A percentile compares a stretch with the other conserved stretches of the same genome.
These are phyloP conservation scores for Heracleum sosnowskyi DNA, from an alignment of 129 eudicot species.

Conservation along the genomic window DNA sequence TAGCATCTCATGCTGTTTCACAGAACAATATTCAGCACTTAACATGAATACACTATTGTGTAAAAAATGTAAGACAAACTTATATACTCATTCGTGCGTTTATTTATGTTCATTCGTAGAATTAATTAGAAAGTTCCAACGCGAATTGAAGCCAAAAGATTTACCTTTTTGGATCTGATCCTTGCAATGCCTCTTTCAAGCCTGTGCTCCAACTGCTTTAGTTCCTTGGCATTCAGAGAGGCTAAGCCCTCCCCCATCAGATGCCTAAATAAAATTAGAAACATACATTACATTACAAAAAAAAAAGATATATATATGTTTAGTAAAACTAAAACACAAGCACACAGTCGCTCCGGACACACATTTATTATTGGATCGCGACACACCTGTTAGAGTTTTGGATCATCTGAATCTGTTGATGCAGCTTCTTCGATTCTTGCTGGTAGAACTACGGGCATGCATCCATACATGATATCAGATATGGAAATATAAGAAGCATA, in stretches of 20 bases:
- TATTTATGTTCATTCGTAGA: too few species aligned
- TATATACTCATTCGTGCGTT: too few species aligned
- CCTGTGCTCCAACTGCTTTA: slow-evolving; percentile 78
- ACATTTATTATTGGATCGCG: too few species aligned
- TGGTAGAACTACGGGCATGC: slow-evolving; percentile 45
- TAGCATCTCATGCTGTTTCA: slow-evolving; percentile 72
- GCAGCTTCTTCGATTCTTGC: slow-evolving; percentile 84
- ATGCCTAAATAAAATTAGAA: slow-evolving; percentile 30
- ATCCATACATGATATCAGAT: not conserved
- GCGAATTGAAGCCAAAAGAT: too few species aligned
- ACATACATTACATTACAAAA: not conserved
- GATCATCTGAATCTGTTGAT: slow-evolving; percentile 78
- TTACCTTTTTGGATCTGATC: slow-evolving; percentile 84
- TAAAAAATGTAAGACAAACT: too few species aligned
- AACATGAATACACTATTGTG: not conserved
- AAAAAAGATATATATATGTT: too few species aligned
- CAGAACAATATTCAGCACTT: slow-evolving; percentile 9
- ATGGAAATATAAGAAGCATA: not conserved
- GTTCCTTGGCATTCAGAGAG: slow-evolving; percentile 56
- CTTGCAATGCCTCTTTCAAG: slow-evolving; percentile 72
- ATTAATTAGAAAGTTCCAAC: too few species aligned
- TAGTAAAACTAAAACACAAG: too few species aligned
- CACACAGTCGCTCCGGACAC: too few species aligned
- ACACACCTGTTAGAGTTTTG: slow-evolving; percentile 71
- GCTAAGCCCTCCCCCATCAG: slow-evolving; percentile 68